Conservation (phyloP, 495 filamentous ascomycete genomes). For the Paragyromitra xinjiangensis region DNA sequence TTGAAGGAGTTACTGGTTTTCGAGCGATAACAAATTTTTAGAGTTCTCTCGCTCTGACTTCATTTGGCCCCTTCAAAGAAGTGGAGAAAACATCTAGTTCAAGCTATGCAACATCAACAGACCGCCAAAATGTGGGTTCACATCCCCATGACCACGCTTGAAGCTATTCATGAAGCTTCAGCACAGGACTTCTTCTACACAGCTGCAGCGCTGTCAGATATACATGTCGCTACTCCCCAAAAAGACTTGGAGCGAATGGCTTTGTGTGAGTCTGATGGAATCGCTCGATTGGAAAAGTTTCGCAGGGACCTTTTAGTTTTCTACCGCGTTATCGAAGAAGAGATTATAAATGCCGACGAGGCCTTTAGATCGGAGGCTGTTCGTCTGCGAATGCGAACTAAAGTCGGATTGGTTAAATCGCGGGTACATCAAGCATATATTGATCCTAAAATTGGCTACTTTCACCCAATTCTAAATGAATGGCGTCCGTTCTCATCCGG, state of each 20-base stretch:
- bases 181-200: neutral
- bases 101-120: neutral
- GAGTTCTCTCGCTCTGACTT: neutral
- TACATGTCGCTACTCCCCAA: neutral
- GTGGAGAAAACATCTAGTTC: neutral
- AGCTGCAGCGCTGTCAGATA: too few relatives aligned
- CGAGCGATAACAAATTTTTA: neutral
- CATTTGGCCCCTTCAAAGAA: neutral
- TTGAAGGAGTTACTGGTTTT: neutral
- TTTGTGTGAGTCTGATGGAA: neutral
- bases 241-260: neutral
- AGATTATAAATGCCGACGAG: neutral
- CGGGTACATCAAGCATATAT: neutral
- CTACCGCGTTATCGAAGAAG: neutral
- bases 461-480: conserved; percentile 7
- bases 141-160: neutral
- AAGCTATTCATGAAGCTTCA: neutral
- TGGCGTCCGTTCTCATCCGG: neutral
- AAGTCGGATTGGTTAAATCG: neutral
- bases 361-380: too few relatives aligned
- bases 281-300: neutral
- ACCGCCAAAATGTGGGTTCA: neutral
- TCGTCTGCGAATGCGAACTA: neutral
- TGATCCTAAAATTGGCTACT: conserved; percentile 9
- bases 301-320: neutral